Percentiles rank a stretch among this genome's conserved stretches.
Conservation (phyloP, 2,329 filamentous ascomycete species). For the Ceratocystiopsis sp. region DNA sequence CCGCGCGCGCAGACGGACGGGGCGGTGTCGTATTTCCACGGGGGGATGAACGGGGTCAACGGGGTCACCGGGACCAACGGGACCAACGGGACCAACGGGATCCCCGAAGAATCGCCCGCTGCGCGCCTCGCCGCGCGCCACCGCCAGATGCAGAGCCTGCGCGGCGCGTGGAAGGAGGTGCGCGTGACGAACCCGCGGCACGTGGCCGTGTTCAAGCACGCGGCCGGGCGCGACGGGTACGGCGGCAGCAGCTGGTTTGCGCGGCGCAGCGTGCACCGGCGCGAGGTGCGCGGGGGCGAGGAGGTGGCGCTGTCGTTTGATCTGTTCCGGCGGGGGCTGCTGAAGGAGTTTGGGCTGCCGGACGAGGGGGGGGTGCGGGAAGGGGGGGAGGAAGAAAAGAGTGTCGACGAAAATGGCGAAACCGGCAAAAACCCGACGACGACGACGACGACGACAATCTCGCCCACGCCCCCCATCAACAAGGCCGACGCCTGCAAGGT, state of each 20-base stretch:
- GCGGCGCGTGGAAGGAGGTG: slow-evolving; percentile 74
- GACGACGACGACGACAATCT: slow-evolving; percentile 78
- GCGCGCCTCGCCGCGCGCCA: slow-evolving; percentile 22
- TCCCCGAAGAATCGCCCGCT: background rate
- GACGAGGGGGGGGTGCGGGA: slow-evolving; percentile 2
- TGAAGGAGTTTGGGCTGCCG: slow-evolving; percentile 50
- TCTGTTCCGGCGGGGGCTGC: slow-evolving; percentile 60
- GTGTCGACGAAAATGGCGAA: slow-evolving; percentile 27
- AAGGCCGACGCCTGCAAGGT: slow-evolving; percentile 42
- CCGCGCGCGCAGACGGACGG: slow-evolving; percentile 39
- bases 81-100: background rate
- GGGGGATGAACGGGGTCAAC: no score
- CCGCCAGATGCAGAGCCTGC: slow-evolving; percentile 29
- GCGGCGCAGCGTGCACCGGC: slow-evolving; percentile 56
- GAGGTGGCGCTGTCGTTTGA: slow-evolving; percentile 36
- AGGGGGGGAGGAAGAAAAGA: no score
- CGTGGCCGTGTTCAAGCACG: slow-evolving; percentile 52
- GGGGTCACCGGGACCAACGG: no score
- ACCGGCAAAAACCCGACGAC: slow-evolving; percentile 61
- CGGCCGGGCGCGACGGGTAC: slow-evolving; percentile 40
- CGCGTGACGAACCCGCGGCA: slow-evolving; percentile 65
- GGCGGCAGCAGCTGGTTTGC: slow-evolving; percentile 83
- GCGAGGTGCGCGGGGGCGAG: background rate
- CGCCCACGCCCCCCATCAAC: no score
- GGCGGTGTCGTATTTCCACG: slow-evolving; percentile 24